phyloP scores from a whole-genome alignment of 208 protist species.

The Leptomonas pyrrhocoris region DNA sequence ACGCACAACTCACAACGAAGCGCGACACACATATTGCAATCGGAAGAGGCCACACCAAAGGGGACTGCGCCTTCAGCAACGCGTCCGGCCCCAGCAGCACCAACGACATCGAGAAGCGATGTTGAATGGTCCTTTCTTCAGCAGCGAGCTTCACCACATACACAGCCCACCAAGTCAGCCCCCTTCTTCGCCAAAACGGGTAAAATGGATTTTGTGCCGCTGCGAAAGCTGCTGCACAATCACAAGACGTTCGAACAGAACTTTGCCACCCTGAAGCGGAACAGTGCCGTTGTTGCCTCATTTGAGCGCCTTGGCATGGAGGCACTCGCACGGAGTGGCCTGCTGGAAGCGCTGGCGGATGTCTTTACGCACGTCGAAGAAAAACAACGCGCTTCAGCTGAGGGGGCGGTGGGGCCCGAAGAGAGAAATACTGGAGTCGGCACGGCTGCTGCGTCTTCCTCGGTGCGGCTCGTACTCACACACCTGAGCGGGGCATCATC shows the following conservation, averaged over 20 bases:
- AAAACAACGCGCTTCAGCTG: not conserved
- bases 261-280: slow-evolving; percentile 40
- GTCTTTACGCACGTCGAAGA: not conserved
- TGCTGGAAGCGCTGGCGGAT: slow-evolving; percentile 29
- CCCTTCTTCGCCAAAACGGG: not conserved
- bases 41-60: too few relatives aligned
- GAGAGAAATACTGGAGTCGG: too few relatives aligned
- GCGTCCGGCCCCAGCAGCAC: too few relatives aligned
- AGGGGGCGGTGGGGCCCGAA: too few relatives aligned
- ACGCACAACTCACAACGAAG: too few relatives aligned
- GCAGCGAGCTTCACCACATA: too few relatives aligned
- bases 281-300: slow-evolving; percentile 21
- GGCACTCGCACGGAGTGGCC: slow-evolving; percentile 32
- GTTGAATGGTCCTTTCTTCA: too few relatives aligned
- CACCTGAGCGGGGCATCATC: not conserved
- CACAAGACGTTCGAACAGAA: slow-evolving; percentile 45
- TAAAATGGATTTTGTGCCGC: slow-evolving; percentile 1
- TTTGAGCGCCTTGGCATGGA: slow-evolving; percentile 46
- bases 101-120: too few relatives aligned
- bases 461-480: slow-evolving; percentile 2
- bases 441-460: not conserved
- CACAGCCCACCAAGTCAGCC: not conserved
- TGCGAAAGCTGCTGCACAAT: slow-evolving; percentile 40
- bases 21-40: too few relatives aligned
- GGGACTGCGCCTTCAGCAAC: too few relatives aligned